A percentile compares a stretch with the other conserved stretches of the same genome.
Evolutionary conservation across 805 yeast genomes (phyloP).

Genomic region (Cyberlindnera galapagoensis): DNA sequence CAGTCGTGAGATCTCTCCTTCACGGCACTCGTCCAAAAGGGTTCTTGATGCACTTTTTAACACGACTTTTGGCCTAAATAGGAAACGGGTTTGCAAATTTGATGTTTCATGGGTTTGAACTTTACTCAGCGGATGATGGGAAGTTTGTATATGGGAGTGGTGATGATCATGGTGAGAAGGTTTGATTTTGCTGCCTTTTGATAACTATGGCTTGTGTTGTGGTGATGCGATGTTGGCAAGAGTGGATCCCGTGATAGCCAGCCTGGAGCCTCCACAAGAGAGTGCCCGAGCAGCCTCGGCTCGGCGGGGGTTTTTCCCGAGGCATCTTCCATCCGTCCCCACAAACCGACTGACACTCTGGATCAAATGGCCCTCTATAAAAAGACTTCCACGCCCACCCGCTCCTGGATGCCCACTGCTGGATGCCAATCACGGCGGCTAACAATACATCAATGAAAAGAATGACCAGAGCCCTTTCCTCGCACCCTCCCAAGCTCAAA

Average conservation of each 20-base stretch:
- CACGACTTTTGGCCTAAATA: conserved; percentile 6
- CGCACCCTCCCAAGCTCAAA: conserved; percentile 26
- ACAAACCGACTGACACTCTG: background rate
- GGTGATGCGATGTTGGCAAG: too few species aligned
- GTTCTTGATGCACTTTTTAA: conserved; percentile 13
- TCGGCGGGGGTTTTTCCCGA: conserved; percentile 1
- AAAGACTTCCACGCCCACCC: background rate
- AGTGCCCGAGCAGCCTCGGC: too few species aligned
- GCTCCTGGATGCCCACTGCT: background rate
- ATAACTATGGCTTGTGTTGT: too few species aligned
- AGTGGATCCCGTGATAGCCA: too few species aligned
- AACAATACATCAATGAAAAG: conserved; percentile 11
- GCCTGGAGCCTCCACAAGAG: too few species aligned
- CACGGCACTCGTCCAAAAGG: too few species aligned
- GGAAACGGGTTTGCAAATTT: conserved; percentile 2
- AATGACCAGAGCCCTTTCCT: conserved; percentile 23
- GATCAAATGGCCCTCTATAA: background rate
- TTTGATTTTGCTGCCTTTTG: too few species aligned
- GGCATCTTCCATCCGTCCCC: conserved; percentile 4
- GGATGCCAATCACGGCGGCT: background rate
- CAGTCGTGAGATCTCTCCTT: too few species aligned
- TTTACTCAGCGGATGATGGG: too few species aligned
- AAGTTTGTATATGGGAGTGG: too few species aligned
- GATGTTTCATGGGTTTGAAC: too few species aligned
- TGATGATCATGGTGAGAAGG: too few species aligned